Conservation (phyloP, 148 eudicot species). For the Linanthus parryae region DNA sequence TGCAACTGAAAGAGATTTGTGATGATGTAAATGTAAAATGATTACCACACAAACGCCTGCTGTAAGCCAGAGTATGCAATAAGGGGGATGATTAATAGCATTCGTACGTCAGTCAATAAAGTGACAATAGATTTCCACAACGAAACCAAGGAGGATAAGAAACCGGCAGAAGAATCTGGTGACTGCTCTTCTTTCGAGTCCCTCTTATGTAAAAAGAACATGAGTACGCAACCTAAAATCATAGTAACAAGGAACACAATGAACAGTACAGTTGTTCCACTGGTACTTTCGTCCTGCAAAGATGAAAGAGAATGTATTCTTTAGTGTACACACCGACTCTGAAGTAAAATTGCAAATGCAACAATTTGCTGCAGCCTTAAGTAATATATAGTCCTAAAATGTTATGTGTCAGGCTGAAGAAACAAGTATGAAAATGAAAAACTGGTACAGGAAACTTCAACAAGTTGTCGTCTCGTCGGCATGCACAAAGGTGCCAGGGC, state of each 20-base stretch:
- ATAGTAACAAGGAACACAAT: slow-evolving; percentile 71
- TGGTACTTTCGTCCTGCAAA: slow-evolving; percentile 78
- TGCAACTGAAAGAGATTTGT: too few relatives aligned
- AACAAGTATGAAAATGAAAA: too few relatives aligned
- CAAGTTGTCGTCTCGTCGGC: too few relatives aligned
- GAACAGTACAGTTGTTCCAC: slow-evolving; percentile 68
- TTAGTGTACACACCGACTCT: too few relatives aligned
- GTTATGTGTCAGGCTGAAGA: too few relatives aligned
- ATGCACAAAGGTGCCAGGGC: too few relatives aligned
- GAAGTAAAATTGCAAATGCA: too few relatives aligned
- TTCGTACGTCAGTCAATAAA: slow-evolving; percentile 58
- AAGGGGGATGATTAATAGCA: slow-evolving; percentile 80
- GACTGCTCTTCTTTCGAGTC: slow-evolving; percentile 41
- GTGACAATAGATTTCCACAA: slow-evolving; percentile 45
- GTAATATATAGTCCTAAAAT: too few relatives aligned
- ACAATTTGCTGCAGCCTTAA: too few relatives aligned
- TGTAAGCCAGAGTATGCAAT: slow-evolving; percentile 96
- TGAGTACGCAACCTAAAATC: slow-evolving; percentile 70
- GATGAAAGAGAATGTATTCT: too few relatives aligned
- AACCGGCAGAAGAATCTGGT: slow-evolving; percentile 32
- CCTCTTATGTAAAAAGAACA: slow-evolving; percentile 77
- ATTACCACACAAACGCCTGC: slow-evolving; percentile 97
- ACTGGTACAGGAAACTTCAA: too few relatives aligned
- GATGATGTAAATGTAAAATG: neutral
- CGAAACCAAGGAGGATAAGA: slow-evolving; percentile 40